Evolutionary conservation across 2,329 filamentous ascomycete species (phyloP), one percentile per base, ranked within the genome.

Genomic region (Cladophialophora bantiana): DNA sequence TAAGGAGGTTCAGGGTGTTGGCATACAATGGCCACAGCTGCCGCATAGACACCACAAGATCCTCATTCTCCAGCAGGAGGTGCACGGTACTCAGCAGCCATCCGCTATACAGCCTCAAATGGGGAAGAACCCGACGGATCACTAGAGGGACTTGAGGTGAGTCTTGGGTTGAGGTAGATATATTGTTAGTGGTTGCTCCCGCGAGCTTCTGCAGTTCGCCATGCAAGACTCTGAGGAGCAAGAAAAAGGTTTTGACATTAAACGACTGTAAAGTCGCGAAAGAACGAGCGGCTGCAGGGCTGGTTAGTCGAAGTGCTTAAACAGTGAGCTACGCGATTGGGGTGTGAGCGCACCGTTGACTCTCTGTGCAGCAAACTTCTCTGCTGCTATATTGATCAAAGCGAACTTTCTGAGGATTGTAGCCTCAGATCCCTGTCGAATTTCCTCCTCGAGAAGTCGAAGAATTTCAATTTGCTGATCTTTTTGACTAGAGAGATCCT

Each of bases 401-500:
- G 92, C 86, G 78, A 97, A 90, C 76, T 93, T 95, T 69, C 91
- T 85, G 34, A 97, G 77, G 12, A 87, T 85, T 12, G 84, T 84
- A 53, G 89, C 86, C 57, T 90, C 83, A 1, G 86, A 84, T 9
- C 88, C 84, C 68, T 89, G 87, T 75, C 91, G 93, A 34, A 95
- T 82, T 35, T 92, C 87, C 71, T 90, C 86, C 56, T 89, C 86
- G 42, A 97, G 81, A 58, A 93, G 90, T 72, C 90, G 89, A 67
- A 97, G 83, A 12, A 98, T 90, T 76, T 97, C 93, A 65, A 88
- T 88, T 78, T 97, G 94, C 34, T 97, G 82, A 76, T 96, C 93
- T 62, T 90, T 86, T 70, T 93, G 90, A 32, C n/a, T 52, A 1
- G 31, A 13, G 50, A 55, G 58, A 4, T 56, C 55, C 26, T 38